These are phyloP conservation scores for Arxiozyma slooffiae DNA, from an alignment of 1,139 yeast genomes.

Conservation along the genomic window DNA sequence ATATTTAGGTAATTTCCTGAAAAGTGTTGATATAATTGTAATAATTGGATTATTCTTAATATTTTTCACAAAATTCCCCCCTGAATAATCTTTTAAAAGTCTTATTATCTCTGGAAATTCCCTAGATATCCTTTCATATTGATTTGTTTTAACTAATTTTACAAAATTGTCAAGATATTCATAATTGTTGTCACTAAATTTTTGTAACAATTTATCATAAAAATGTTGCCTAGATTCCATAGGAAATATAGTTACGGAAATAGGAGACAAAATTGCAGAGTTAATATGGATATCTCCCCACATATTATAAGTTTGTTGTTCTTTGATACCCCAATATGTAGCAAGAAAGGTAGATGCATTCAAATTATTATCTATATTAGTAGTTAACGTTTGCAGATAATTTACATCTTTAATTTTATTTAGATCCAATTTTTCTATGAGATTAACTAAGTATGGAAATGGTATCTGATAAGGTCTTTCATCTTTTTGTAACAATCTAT, in stretches of 20 bases:
- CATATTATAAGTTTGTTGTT: constrained; percentile 23
- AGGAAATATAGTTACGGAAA: constrained; percentile 26
- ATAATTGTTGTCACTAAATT: constrained; percentile 11
- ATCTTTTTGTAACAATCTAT: constrained; percentile 42
- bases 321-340: constrained; percentile 23
- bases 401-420: constrained; percentile 5
- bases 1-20: constrained; percentile 18
- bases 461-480: constrained; percentile 43
- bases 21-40: constrained; percentile 13
- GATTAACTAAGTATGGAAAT: constrained; percentile 39
- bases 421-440: constrained; percentile 28
- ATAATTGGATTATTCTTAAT: constrained; percentile 6
- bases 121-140: constrained; percentile 7
- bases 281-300: constrained; percentile 26
- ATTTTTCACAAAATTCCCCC: constrained; percentile 21
- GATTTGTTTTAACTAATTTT: constrained; percentile 12
- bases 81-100: constrained; percentile 21
- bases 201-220: constrained; percentile 13
- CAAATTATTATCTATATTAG: background rate
- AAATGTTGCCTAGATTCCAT: constrained; percentile 16
- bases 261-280: constrained; percentile 21
- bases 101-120: constrained; percentile 13
- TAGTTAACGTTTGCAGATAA: constrained; percentile 6
- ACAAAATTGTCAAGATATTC: constrained; percentile 13
- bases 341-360: constrained; percentile 19